Base-by-base conservation (phyloP, 2,329 filamentous ascomycete species). In the Aspergillus sclerotialis region DNA sequence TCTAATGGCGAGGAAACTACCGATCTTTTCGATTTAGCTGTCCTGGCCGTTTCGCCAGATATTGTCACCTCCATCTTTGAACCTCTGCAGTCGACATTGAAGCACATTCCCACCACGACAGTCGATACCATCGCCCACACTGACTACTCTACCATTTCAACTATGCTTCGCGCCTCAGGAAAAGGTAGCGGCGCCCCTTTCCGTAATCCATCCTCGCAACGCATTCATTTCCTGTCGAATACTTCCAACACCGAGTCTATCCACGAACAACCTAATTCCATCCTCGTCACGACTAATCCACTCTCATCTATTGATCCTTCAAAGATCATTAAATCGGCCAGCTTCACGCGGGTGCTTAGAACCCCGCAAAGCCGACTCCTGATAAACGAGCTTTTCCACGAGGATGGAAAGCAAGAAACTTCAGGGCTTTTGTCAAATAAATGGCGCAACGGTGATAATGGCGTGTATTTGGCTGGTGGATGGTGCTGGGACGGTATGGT, bases 401-500 rank as follows among this genome's bases (percentile, higher is more conserved):
- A 37, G 17, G 30, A 16, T 14, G 13, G 5, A 12, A 16, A 15
- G 19, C 28, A 34, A 32, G 8, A 23, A 23, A 6, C 19, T 6
- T n/a, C n/a, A n/a, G n/a, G n/a, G n/a, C n/a, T n/a, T n/a, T n/a
- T n/a, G n/a, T 23, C 19, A 6, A 23, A 10, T 23, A 10, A n/a
- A 2, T 78, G 75, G 73, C 61, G 52, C 6, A 78, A 75, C 37
- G 75, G 75, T 0, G 59, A 74, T 32, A 63, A 66, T 6, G 64
- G 68, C 26, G 68, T 80, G 0, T 79, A 69, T 65, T 46, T 79
- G 9, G 63, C 67, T 1, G 76, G 76, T 5, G 72, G 73, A 0
- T 80, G 75, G 76, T 80, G 75, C 44, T 79, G 75, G 75, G 76
- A 80, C 50, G 76, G 76, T 3, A 75, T 80, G 74, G 74, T 80